Evolutionary conservation across 2,329 filamentous ascomycete genomes (phyloP).

Genomic region (Cercospora janseana): DNA sequence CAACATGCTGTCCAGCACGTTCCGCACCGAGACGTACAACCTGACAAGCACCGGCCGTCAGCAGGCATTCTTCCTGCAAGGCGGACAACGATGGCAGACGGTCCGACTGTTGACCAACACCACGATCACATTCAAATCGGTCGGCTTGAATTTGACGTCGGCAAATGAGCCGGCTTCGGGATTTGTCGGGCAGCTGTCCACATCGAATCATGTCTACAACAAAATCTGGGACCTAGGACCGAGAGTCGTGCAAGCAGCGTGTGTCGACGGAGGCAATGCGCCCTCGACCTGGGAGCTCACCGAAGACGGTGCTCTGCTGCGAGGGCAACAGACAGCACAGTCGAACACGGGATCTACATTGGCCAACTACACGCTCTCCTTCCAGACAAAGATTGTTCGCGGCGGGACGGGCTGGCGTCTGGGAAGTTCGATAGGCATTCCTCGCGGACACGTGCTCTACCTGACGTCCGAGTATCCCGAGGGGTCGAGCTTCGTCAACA

Average conservation of each 20-base stretch:
- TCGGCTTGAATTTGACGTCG: constrained; percentile 39
- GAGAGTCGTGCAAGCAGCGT: constrained; percentile 37
- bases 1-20: constrained; percentile 37
- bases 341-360: constrained; percentile 29
- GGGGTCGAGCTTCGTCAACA: constrained; percentile 37
- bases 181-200: constrained; percentile 36
- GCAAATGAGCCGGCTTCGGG: constrained; percentile 25
- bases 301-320: constrained; percentile 39
- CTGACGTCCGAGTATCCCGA: constrained; percentile 31
- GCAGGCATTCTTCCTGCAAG: constrained; percentile 42
- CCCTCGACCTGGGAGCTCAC: constrained; percentile 40
- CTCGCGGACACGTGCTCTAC: constrained; percentile 30
- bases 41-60: constrained; percentile 35
- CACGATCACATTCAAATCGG: constrained; percentile 34
- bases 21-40: constrained; percentile 43
- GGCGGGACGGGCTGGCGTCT: constrained; percentile 44
- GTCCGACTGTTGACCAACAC: constrained; percentile 40
- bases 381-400: constrained; percentile 41
- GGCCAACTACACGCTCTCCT: constrained; percentile 41
- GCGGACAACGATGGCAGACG: constrained; percentile 45
- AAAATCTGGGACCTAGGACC: constrained; percentile 44
- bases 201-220: constrained; percentile 37
- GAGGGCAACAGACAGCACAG: constrained; percentile 37
- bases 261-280: constrained; percentile 41
- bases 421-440: constrained; percentile 24